Evolutionary conservation across 495 filamentous ascomycete species (phyloP).

Genomic region (Bathelium albidoporum): DNA sequence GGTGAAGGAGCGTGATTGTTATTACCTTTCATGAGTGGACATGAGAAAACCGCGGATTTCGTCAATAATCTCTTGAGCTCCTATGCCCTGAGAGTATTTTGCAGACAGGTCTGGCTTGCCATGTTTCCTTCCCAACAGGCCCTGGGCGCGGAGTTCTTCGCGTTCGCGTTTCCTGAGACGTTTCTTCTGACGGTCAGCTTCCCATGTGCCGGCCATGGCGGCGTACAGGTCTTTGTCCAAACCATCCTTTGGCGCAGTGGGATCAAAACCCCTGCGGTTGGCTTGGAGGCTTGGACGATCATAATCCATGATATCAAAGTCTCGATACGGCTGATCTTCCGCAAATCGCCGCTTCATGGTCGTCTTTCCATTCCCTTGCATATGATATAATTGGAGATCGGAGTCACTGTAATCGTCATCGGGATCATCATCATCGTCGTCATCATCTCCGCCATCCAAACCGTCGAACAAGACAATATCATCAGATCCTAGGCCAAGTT

Average conservation of each 20-base stretch:
- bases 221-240: slow-evolving; percentile 67
- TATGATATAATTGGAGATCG: neutral
- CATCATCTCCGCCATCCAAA: slow-evolving; percentile 20
- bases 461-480: slow-evolving; percentile 48
- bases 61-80: slow-evolving; percentile 54
- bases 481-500: slow-evolving; percentile 48
- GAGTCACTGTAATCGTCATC: neutral
- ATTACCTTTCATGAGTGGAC: slow-evolving; percentile 53
- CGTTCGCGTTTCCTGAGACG: slow-evolving; percentile 65
- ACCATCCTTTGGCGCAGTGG: slow-evolving; percentile 35
- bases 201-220: slow-evolving; percentile 51
- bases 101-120: slow-evolving; percentile 54
- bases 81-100: slow-evolving; percentile 67
- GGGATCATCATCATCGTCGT: slow-evolving; percentile 16
- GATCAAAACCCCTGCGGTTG: slow-evolving; percentile 44
- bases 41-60: slow-evolving; percentile 66
- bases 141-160: slow-evolving; percentile 65
- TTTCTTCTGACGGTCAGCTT: slow-evolving; percentile 75
- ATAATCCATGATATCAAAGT: slow-evolving; percentile 77
- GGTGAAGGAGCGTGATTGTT: neutral
- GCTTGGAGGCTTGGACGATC: slow-evolving; percentile 49
- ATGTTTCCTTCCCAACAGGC: slow-evolving; percentile 59
- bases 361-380: neutral
- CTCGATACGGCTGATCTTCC: slow-evolving; percentile 18
- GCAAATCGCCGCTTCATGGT: neutral